Evolutionary conservation across 176 grass and related monocot genomes (phyloP).

Genomic region (Musa itinerans): DNA sequence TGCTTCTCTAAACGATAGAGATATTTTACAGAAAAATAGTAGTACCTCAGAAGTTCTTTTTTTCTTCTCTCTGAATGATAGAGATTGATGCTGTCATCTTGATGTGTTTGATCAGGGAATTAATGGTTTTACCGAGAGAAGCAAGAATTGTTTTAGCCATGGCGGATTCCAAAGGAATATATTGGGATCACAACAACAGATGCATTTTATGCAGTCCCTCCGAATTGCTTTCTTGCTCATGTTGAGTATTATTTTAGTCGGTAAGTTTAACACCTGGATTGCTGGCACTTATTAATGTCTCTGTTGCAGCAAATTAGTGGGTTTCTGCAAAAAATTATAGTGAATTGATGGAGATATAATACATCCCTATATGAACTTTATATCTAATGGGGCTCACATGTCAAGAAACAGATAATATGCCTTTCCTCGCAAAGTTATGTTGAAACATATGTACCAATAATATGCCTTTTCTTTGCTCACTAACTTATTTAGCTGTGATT

Average conservation of each 20-base stretch:
- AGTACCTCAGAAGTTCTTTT: neutral
- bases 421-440: too few species aligned
- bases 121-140: slow-evolving; percentile 9
- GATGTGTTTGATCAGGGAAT: slow-evolving; percentile 2
- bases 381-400: neutral
- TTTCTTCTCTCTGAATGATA: neutral
- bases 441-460: too few species aligned
- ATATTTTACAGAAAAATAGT: neutral
- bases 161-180: neutral
- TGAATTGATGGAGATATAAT: neutral
- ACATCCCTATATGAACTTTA: too few species aligned
- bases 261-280: slow-evolving; percentile 10
- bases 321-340: neutral
- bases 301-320: too few species aligned
- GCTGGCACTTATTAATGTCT: neutral
- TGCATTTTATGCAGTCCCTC: neutral
- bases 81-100: neutral
- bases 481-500: too few species aligned
- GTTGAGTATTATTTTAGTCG: slow-evolving; percentile 16
- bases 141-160: neutral
- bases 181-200: neutral
- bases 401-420: too few species aligned
- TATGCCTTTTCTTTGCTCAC: too few species aligned
- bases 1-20: neutral
- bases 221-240: slow-evolving; percentile 8